Conservation (phyloP, 2,329 filamentous ascomycete genomes). For the Coniochaeta prunicola region DNA sequence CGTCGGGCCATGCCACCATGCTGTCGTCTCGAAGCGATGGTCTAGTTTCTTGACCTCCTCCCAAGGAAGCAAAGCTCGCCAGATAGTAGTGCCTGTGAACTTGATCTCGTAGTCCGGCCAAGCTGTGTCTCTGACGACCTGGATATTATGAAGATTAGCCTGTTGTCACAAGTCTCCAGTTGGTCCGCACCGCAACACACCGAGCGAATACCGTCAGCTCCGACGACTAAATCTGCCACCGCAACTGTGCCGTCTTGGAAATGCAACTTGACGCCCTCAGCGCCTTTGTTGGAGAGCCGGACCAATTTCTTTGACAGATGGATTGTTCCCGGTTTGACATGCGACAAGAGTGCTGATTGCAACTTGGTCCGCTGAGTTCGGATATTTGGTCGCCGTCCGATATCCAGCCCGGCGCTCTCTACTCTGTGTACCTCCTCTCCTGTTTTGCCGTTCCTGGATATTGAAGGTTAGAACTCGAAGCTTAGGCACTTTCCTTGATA, state of each 20-base stretch:
- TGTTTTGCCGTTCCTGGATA: not conserved
- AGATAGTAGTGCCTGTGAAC: not conserved
- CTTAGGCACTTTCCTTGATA: not conserved
- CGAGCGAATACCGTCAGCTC: slow-evolving; percentile 44
- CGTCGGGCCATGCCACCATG: slow-evolving; percentile 21
- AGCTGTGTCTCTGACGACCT: slow-evolving; percentile 17
- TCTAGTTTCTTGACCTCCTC: slow-evolving; percentile 7
- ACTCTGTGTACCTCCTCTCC: not conserved
- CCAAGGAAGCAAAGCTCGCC: not conserved
- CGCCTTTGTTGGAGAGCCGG: slow-evolving; percentile 26
- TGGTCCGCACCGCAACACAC: slow-evolving; percentile 10
- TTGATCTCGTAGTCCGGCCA: slow-evolving; percentile 10
- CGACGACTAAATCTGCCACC: slow-evolving; percentile 38
- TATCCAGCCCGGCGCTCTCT: not conserved
- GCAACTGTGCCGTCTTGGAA: slow-evolving; percentile 36
- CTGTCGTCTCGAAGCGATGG: slow-evolving; percentile 15
- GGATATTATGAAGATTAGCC: not conserved
- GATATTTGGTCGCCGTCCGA: not conserved
- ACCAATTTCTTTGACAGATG: slow-evolving; percentile 35
- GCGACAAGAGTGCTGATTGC: slow-evolving; percentile 37
- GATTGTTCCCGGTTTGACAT: slow-evolving; percentile 32
- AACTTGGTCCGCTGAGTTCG: slow-evolving; percentile 22
- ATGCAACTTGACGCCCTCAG: slow-evolving; percentile 21
- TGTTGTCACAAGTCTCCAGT: not conserved
- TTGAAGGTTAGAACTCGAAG: not conserved